Evolutionary conservation across 192 early-diverging fungal species (phyloP), one percentile per base, ranked within the genome.

Genomic region (Coemansia asiatica): DNA sequence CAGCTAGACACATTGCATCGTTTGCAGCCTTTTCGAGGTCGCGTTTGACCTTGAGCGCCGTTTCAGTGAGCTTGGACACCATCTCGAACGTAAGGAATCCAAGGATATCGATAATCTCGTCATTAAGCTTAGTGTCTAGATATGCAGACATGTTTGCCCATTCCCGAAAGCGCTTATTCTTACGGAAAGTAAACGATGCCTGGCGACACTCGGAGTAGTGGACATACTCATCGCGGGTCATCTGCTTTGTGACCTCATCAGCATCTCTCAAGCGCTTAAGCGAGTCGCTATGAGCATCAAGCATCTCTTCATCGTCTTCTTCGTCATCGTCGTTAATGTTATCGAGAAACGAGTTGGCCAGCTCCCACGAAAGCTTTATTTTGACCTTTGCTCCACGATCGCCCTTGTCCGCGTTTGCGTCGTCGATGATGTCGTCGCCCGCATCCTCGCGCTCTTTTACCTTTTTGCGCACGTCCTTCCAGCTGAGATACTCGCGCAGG

Each of bases 161-260:
- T 63, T 98, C 95, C 31, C 93, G 84, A 71, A 99, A 99, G 56
- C 92, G 82, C 72, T 96, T 95, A 44, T 83, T 82, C 70, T 96
- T 96, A 56, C 95, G 92, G 80, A 91, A 98, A 4, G 94, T 96
- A 59, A 99, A 99, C 9, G 92, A 94, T 8, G 97, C 95, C 78
- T 97, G 95, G n/a, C 96, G 86, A 75, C 95, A 97, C 75, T 98
- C 95, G 6, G 96, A 95, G 67, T 95, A 99, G 82, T 96, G 93
- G 23, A 97, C 94, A 74, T 99, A 99, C 79, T 99, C 94, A n/a
- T 96, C 95, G 64, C 95, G 89, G 22, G 94, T 92, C 97, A 99
- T 99, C 16, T 87, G 91, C 18, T 85, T 75, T 4, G 97, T 99
- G 2, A 95, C 83, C 49, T 95, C 91, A 68, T 99, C 97, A 4